phyloP scores from a whole-genome alignment of 176 grass and related monocot genomes.

The Triticum turgidum region DNA sequence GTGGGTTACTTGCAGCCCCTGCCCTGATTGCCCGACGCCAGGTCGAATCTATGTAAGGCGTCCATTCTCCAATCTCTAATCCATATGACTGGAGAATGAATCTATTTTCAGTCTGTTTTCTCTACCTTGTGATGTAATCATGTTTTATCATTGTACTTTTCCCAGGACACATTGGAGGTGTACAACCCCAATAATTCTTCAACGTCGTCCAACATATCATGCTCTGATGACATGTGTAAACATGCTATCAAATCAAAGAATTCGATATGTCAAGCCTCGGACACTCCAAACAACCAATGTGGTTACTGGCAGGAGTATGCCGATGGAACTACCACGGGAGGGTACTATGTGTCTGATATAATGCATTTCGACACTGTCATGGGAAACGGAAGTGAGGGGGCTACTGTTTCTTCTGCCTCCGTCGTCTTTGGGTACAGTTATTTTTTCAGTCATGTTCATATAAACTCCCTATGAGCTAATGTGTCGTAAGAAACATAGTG shows the following conservation, averaged over 20 bases:
- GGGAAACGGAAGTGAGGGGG: no score
- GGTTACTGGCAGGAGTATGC: conserved; percentile 74
- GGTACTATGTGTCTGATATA: conserved; percentile 71
- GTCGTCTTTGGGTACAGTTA: no score
- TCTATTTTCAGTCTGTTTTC: background rate
- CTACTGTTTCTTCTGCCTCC: no score
- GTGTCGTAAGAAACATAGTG: no score
- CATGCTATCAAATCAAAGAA: conserved; percentile 62
- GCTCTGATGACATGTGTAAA: conserved; percentile 67
- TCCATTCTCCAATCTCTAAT: background rate
- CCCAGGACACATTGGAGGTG: conserved; percentile 44
- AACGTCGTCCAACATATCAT: conserved; percentile 56
- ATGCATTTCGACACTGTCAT: no score
- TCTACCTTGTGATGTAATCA: background rate
- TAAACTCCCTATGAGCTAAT: no score
- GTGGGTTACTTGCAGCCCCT: no score
- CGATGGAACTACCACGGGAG: conserved; percentile 71
- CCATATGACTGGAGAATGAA: background rate
- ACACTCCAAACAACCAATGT: conserved; percentile 38
- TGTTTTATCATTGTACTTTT: background rate
- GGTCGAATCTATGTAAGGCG: conserved; percentile 68
- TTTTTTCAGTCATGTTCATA: no score
- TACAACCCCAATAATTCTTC: conserved; percentile 67
- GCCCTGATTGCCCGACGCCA: conserved; percentile 12
- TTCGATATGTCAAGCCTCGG: conserved; percentile 47